Evolutionary conservation across 2,329 filamentous ascomycete species (phyloP), one percentile per base, ranked within the genome.

Genomic region (Xylaria sp.): DNA sequence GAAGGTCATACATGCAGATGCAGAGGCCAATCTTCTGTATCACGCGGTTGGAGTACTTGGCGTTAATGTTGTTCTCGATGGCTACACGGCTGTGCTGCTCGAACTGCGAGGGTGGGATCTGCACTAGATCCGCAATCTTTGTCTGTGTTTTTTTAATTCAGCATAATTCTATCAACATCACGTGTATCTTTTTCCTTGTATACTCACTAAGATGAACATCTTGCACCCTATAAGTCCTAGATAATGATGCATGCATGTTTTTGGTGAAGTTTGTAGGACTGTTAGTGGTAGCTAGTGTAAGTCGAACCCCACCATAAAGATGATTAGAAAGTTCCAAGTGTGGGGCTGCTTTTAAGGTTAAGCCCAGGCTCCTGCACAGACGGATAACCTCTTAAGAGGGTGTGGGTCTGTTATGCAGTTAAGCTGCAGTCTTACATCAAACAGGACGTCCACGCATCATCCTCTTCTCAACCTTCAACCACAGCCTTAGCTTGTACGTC

Each of bases 31-130:
- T 90, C 76, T 96, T 96, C 77, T 97, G 95, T 68, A 99, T 93
- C 25, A 94, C 92, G 87, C 92, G 72, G 51, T 99, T 97, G 66
- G 95, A 90, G 80, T 97, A 99, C 81, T 99, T 99, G 70, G 90
- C 86, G 78, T 99, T 98, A 81, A 99, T 96, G 75, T 96, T 96
- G 82, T 99, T 94, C 80, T 97, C 94, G 70, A 99, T 93, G 0
- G 94, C 93, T 69, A 94, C 87, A 36, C 89, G 87, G 76, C 92
- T 96, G 67, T 89, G 85, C 79, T 96, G 96, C 68, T 89, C 87
- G 77, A 98, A 97, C 77, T 97, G 92, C 75, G 93, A 88, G 1
- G 96, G 96, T 36, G 88, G 86, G 81, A 99, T 96, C 81, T 97
- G 93, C 72, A 99, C 93, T 73, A 99, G 86, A 83, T 99, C 96